Evolutionary conservation across 345 rosid genomes (phyloP), one percentile per base, ranked within the genome.

Genomic region (Alliaria petiolata): DNA sequence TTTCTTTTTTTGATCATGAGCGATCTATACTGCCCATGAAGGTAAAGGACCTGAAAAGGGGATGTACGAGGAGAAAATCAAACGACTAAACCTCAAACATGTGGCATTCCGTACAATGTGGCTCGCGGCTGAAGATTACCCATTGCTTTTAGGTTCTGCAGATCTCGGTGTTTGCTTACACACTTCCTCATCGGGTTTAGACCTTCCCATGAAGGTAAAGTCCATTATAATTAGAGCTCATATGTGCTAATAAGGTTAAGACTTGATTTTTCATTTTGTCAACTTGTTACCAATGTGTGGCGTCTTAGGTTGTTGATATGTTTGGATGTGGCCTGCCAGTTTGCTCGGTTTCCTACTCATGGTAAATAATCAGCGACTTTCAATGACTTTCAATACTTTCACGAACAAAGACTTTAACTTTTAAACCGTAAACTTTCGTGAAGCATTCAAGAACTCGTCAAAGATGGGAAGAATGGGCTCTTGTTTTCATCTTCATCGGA

Each of bases 311-410:
- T 38, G 99, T 95, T 71, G 99, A 95, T 79, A 95, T 95, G 99
- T 88, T 95, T 43, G 99, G 99, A 68, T 91, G 96, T 74, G 98
- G 99, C 58, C 83, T 95, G 15, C 98, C 99, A 54, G 98, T 91
- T 56, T 95, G 99, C 57, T 93, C 96, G 25, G 96, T 86, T 76
- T 88, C 98, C 52, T 95, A 88, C 87, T 89, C 99, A 38, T 91
- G 99, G 97, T 95, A 84, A 75, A 51, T 15, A 54, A 19, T 63
- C 74, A 31, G 14, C n/a, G n/a, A n/a, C n/a, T n/a, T n/a, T n/a
- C n/a, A n/a, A n/a, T 20, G 36, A 36, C 38, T 69, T 62, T 30
- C 15, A 20, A 5, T 69, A 44, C 30, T 75, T 14, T 30, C 38
- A 36, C 15, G 15, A 31, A 39, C 62, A 56, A 19, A 62, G 49